Conservation (phyloP, 140 eudicot genomes). For the Senecio squalidus region DNA sequence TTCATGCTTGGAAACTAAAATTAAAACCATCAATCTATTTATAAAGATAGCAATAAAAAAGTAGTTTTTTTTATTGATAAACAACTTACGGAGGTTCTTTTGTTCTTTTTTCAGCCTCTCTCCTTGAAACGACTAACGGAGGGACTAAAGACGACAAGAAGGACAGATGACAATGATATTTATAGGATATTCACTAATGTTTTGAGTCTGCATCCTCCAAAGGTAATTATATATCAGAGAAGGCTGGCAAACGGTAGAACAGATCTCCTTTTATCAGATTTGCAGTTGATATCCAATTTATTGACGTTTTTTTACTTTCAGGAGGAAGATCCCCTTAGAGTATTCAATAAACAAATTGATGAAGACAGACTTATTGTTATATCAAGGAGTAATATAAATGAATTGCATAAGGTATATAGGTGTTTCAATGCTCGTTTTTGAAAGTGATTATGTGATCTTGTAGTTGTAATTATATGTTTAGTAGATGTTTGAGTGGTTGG, state of each 20-base stretch:
- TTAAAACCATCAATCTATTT: too few species aligned
- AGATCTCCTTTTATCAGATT: not conserved
- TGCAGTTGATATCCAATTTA: too few species aligned
- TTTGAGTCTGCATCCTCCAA: slow-evolving; percentile 63
- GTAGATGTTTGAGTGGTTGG: too few species aligned
- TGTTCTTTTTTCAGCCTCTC: slow-evolving; percentile 74
- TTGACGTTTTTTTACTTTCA: slow-evolving; percentile 18
- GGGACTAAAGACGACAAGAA: slow-evolving; percentile 59
- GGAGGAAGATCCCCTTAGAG: slow-evolving; percentile 89
- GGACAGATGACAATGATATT: slow-evolving; percentile 58
- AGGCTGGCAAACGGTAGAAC: not conserved
- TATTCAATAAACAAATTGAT: slow-evolving; percentile 85
- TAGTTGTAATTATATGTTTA: too few species aligned
- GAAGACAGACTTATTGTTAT: slow-evolving; percentile 90
- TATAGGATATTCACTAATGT: slow-evolving; percentile 75
- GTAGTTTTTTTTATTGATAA: too few species aligned
- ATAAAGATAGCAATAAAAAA: too few species aligned
- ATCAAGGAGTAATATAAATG: slow-evolving; percentile 83
- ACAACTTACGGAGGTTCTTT: too few species aligned
- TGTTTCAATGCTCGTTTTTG: too few species aligned
- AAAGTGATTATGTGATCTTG: too few species aligned
- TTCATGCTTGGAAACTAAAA: too few species aligned
- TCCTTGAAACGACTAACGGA: slow-evolving; percentile 72
- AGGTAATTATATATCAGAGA: slow-evolving; percentile 37
- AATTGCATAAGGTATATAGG: slow-evolving; percentile 67